Percentiles rank a stretch among this genome's conserved stretches.
Conservation (phyloP, 1,284 basidiomycete genomes). For the Apiotrichum gamsii region DNA sequence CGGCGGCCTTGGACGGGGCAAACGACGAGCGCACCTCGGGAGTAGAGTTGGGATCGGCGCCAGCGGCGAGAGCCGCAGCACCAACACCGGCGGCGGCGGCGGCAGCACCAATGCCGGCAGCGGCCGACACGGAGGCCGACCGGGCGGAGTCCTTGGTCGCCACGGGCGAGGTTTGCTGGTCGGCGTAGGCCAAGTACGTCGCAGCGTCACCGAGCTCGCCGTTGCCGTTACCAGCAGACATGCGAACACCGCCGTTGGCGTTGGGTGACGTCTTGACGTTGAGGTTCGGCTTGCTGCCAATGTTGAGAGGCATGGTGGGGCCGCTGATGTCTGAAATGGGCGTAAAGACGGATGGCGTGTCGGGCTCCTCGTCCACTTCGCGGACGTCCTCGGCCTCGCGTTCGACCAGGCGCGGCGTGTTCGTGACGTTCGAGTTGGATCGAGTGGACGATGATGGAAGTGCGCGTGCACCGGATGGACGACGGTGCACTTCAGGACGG, state of each 20-base stretch:
- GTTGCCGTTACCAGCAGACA: too few species aligned
- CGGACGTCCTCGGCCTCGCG: too few species aligned
- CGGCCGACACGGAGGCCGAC: too few species aligned
- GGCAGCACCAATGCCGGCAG: not conserved
- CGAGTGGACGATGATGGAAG: constrained; percentile 3
- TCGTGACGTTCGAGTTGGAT: not conserved
- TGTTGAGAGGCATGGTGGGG: too few species aligned
- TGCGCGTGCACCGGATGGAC: constrained; percentile 8
- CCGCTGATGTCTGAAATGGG: too few species aligned
- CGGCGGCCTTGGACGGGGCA: constrained; percentile 70
- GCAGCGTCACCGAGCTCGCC: constrained; percentile 34
- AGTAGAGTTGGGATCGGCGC: too few species aligned
- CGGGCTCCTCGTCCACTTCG: too few species aligned
- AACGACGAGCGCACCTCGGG: constrained; percentile 65
- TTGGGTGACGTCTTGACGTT: not conserved
- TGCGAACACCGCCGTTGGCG: not conserved
- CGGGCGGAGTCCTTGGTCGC: not conserved
- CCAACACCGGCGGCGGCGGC: constrained; percentile 16
- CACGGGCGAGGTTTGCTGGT: constrained; percentile 21
- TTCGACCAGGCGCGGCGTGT: too few species aligned
- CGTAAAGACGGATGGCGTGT: too few species aligned
- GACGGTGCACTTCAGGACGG: not conserved
- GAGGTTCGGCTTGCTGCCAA: too few species aligned
- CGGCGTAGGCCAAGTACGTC: constrained; percentile 37
- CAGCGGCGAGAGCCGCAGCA: too few species aligned